A percentile compares a stretch with the other conserved stretches of the same genome.
Evolutionary conservation across 2,329 filamentous ascomycete genomes (phyloP).

Genomic region (Curvularia lunata): DNA sequence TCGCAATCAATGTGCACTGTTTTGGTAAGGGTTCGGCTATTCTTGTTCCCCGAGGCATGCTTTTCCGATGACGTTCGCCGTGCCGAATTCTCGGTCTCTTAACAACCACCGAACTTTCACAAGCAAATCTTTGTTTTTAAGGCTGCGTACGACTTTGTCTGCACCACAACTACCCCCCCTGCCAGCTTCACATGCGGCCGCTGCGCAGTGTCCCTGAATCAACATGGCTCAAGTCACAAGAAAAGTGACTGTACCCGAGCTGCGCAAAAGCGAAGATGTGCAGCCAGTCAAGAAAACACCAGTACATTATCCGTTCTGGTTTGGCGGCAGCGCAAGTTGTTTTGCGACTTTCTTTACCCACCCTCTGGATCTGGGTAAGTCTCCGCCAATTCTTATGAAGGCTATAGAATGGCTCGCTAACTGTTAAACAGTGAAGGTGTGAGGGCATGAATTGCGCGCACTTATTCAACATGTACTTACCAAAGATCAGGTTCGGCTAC

Average conservation of each 20-base stretch:
- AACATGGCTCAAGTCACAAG: slow-evolving; percentile 51
- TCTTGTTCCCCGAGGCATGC: too few relatives aligned
- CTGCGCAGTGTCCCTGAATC: slow-evolving; percentile 1
- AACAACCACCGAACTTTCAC: slow-evolving; percentile 32
- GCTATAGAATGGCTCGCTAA: slow-evolving; percentile 35
- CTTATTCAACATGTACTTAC: slow-evolving; percentile 24
- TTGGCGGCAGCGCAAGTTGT: slow-evolving; percentile 92
- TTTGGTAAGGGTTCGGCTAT: too few relatives aligned
- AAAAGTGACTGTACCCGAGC: slow-evolving; percentile 39
- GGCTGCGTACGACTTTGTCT: background rate
- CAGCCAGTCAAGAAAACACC: slow-evolving; percentile 39
- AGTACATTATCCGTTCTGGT: slow-evolving; percentile 71
- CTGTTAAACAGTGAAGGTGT: slow-evolving; percentile 53
- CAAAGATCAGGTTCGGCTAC: slow-evolving; percentile 73
- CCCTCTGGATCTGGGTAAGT: slow-evolving; percentile 85
- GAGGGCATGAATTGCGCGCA: background rate
- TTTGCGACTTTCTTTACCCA: slow-evolving; percentile 92
- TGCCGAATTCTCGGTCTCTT: slow-evolving; percentile 28
- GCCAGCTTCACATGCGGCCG: slow-evolving; percentile 37
- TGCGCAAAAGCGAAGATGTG: slow-evolving; percentile 53
- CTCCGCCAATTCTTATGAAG: background rate
- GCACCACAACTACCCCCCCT: background rate
- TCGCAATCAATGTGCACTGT: too few relatives aligned
- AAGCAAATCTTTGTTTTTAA: slow-evolving; percentile 19
- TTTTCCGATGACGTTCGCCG: slow-evolving; percentile 38